Evolutionary conservation across 1,139 yeast genomes (phyloP), one percentile per base, ranked within the genome.

Genomic region (Taiozyma sp.): DNA sequence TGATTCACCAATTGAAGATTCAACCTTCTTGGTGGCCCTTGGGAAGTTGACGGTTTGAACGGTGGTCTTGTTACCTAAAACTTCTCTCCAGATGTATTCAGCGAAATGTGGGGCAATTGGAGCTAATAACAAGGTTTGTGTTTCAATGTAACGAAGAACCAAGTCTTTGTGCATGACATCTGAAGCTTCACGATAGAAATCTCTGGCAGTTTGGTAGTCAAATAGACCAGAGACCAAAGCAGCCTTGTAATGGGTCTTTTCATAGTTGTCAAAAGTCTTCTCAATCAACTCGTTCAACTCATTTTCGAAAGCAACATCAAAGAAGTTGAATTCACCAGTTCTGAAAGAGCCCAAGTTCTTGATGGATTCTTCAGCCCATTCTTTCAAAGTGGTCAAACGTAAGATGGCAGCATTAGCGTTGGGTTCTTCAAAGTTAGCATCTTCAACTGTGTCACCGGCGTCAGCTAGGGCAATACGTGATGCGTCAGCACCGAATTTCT

Each of bases 51-150:
- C 86, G 58, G 73, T 74, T 67, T 91, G 96, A 47, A 90, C 82
- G 45, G 91, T 77, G 2, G 73, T 75, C 26, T 69, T 62, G 53
- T 80, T 71, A 47, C 83, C 81, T 57, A 95, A 76, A 47, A 90
- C 76, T 58, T 91, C 98, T 65, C 85, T 80, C 80, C 89, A 90
- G 54, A 93, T 74, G 71, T 81, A 88, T 62, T 93, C 99, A 58
- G 95, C 83, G 70, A 93, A 90, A 70, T 93, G 99, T 47, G 99
- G 98, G 48, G 98, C 95, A 63, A 93, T 76, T 55, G 99, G 99
- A 10, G 96, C 84, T 62, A 93, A 73, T 67, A 93, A 72, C 62
- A 93, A 78, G 14, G 85, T 86, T 73, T 93, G 99, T 46, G 80
- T 72, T 70, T 89, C 95, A 62, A 95, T 88, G 68, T 89, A 93